Base-by-base conservation (phyloP, 345 rosid species). In the Linum trigynum region DNA sequence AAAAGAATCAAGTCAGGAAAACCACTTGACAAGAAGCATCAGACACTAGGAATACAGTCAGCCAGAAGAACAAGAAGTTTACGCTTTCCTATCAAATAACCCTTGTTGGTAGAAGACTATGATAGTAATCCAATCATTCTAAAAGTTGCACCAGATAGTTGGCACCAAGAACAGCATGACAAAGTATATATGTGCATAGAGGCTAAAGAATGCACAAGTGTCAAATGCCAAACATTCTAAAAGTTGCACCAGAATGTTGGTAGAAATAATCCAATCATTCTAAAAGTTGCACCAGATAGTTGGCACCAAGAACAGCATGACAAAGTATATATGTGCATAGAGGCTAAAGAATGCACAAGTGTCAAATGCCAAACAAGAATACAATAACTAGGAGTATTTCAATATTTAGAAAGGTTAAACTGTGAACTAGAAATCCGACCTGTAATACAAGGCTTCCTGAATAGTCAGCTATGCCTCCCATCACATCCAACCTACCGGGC, bases 401-500 rank as follows among this genome's bases (percentile, higher is more conserved):
- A 48, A 48, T 48, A 9, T 2, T 48, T 48, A 9, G 3, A 48
- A 48, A 48, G 9, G 53, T 48, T 48, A 9, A 15, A 1, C 53
- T 9, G 14, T 6, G 53, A 48, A 15, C 14, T 48, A 9, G 11
- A 48, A 48, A 2, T 45, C 14, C 9, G 14, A 48, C 97, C 95
- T 94, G 99, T 83, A 94, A 75, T 64, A 94, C 99, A 61, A 90
- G 92, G 80, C 95, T 85, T 77, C 99, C 99, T 70, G 99, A 91
- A 76, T 94, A 94, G 75, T 94, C 99, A 57, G 99, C 99, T 75
- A 94, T 94, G 42, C 99, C 99, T 57, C 99, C 99, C 99, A 94
- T 94, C 61, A 94, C 97, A 69, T 94, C 99, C 81, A 94, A 74
- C 79, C 99, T 84, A 73, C 97, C 99, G 60, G 99, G 99, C 63